phyloP scores from a whole-genome alignment of 2,329 filamentous ascomycete genomes.

The Ampelomyces quisqualis region DNA sequence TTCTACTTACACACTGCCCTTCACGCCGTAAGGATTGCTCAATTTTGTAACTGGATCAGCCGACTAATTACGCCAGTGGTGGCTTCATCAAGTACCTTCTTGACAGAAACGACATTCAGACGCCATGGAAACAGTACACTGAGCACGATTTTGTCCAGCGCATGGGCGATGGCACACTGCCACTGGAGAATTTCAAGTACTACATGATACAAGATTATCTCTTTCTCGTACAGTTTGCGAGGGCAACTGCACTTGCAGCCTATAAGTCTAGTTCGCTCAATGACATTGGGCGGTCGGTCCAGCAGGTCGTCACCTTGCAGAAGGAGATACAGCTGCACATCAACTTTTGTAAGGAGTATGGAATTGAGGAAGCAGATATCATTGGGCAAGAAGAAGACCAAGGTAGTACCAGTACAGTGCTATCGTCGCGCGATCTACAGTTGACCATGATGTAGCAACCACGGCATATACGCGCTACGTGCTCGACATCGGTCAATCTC shows the following conservation, averaged over 20 bases:
- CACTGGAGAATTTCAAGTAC: slow-evolving; percentile 75
- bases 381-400: slow-evolving; percentile 71
- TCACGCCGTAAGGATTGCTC: slow-evolving; percentile 56
- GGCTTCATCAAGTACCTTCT: slow-evolving; percentile 83
- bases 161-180: slow-evolving; percentile 73
- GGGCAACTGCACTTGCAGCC: slow-evolving; percentile 79
- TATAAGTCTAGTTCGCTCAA: slow-evolving; percentile 78
- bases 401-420: no score
- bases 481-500: slow-evolving; percentile 81
- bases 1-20: slow-evolving; percentile 66
- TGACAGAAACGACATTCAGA: slow-evolving; percentile 69
- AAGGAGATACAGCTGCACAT: slow-evolving; percentile 80
- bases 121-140: slow-evolving; percentile 73
- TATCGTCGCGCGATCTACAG: no score
- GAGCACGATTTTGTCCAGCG: slow-evolving; percentile 79
- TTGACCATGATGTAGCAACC: slow-evolving; percentile 56
- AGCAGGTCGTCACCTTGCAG: slow-evolving; percentile 74
- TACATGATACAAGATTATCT: slow-evolving; percentile 93
- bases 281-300: slow-evolving; percentile 68
- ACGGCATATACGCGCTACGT: slow-evolving; percentile 81
- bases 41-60: no score
- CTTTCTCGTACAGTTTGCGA: slow-evolving; percentile 82
- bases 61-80: slow-evolving; percentile 47
- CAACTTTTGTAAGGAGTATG: slow-evolving; percentile 78
- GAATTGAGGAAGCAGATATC: slow-evolving; percentile 72